Percentiles rank a stretch among this genome's conserved stretches.
These are phyloP conservation scores for Sphaerulina populicola DNA, from an alignment of 2,329 filamentous ascomycete species.

Conservation along the genomic window DNA sequence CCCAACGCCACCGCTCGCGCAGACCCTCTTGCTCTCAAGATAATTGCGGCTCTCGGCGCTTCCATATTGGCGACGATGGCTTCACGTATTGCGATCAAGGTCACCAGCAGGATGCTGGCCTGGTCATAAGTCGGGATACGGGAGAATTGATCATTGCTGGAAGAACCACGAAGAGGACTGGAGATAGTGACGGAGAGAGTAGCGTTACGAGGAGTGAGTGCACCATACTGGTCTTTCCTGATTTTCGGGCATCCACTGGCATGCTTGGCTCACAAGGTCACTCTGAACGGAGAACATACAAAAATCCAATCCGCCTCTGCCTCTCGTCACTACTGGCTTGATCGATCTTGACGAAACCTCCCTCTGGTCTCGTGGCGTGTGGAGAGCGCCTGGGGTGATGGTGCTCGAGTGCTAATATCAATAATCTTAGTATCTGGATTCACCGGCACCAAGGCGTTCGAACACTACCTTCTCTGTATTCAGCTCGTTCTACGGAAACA, in stretches of 20 bases:
- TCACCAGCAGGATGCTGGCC: slow-evolving; percentile 63
- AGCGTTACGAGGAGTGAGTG: slow-evolving; percentile 14
- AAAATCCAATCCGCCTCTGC: no score
- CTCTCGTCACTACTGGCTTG: no score
- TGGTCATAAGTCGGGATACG: slow-evolving; percentile 29
- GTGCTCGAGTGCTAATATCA: background rate
- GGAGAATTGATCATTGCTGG: slow-evolving; percentile 27
- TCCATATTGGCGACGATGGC: slow-evolving; percentile 63
- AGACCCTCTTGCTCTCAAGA: slow-evolving; percentile 26
- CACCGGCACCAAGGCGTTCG: slow-evolving; percentile 59
- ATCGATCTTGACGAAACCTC: background rate
- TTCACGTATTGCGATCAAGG: slow-evolving; percentile 71
- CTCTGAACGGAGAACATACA: no score
- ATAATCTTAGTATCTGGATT: slow-evolving; percentile 32
- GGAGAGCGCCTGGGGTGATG: background rate
- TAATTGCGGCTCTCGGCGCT: slow-evolving; percentile 62
- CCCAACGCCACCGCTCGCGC: slow-evolving; percentile 13
- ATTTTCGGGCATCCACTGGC: background rate
- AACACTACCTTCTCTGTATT: slow-evolving; percentile 73
- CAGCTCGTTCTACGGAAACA: slow-evolving; percentile 82
- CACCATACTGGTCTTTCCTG: background rate
- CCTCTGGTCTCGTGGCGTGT: background rate
- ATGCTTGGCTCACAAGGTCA: background rate
- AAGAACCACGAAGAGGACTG: slow-evolving; percentile 22
- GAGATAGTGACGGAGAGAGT: slow-evolving; percentile 27